Percentiles rank a stretch among this genome's conserved stretches.
phyloP scores from a whole-genome alignment of 345 rosid genomes.

The Pistacia vera region DNA sequence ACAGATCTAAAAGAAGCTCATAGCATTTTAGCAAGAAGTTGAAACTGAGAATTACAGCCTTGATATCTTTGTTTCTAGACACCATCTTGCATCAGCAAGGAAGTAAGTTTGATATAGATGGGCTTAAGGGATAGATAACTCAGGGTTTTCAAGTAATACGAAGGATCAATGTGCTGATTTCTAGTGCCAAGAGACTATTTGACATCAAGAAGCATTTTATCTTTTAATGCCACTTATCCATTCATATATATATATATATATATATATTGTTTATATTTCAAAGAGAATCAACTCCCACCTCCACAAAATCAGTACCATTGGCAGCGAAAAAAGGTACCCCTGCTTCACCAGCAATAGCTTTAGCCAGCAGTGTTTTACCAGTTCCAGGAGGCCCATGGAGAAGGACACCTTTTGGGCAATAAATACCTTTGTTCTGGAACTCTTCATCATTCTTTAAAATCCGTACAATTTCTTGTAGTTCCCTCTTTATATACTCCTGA shows the following conservation, averaged over 20 bases:
- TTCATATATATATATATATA: too few species aligned
- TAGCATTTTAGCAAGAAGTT: constrained; percentile 1
- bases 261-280: neutral
- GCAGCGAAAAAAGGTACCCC: constrained; percentile 96
- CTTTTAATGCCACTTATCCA: neutral
- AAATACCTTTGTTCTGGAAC: constrained; percentile 87
- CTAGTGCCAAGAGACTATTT: neutral
- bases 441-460: constrained; percentile 91
- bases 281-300: constrained; percentile 45
- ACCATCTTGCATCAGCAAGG: neutral
- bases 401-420: constrained; percentile 97
- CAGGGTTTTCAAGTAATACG: neutral
- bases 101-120: neutral
- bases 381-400: constrained; percentile 99
- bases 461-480: constrained; percentile 87
- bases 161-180: neutral
- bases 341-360: constrained; percentile 99
- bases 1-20: too few species aligned
- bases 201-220: neutral
- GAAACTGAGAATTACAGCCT: neutral
- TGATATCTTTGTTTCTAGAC: neutral
- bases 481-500: constrained; percentile 92
- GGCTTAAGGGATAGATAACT: neutral
- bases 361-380: constrained; percentile 93
- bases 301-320: constrained; percentile 97